Percentiles rank a stretch among this genome's conserved stretches.
These are phyloP conservation scores for Heterobasidion annosum DNA, from an alignment of 1,284 basidiomycete species.

Conservation along the genomic window DNA sequence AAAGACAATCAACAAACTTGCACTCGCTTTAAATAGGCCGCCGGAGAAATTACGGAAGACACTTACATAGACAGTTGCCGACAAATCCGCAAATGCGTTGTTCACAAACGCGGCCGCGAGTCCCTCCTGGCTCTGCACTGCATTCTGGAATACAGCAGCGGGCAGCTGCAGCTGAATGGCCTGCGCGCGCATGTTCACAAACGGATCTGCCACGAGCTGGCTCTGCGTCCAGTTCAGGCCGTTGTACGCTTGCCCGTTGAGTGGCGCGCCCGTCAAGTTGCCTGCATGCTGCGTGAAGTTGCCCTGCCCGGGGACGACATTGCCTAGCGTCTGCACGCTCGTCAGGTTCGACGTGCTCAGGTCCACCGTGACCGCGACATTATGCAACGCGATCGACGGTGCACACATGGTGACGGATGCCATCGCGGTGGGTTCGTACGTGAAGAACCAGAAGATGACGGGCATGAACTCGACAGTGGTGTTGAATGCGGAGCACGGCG, in stretches of 20 bases:
- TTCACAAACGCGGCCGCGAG: constrained; percentile 28
- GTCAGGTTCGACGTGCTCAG: constrained; percentile 22
- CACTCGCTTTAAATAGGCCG: background rate
- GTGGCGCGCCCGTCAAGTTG: constrained; percentile 32
- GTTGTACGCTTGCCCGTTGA: constrained; percentile 39
- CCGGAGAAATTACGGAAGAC: background rate
- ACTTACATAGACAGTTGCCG: constrained; percentile 38
- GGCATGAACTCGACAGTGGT: constrained; percentile 25
- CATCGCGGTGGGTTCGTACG: constrained; percentile 23
- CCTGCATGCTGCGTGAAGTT: constrained; percentile 29
- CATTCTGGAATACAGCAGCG: constrained; percentile 39
- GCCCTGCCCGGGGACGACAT: constrained; percentile 16
- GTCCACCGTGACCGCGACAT: constrained; percentile 22
- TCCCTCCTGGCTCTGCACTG: constrained; percentile 26
- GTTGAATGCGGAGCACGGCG: constrained; percentile 5
- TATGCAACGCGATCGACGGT: constrained; percentile 30
- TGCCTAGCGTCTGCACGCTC: constrained; percentile 25
- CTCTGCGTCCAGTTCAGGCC: constrained; percentile 34
- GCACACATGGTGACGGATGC: constrained; percentile 37
- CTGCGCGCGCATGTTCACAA: constrained; percentile 22
- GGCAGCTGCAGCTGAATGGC: constrained; percentile 39
- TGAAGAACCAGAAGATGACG: constrained; percentile 51
- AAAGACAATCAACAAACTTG: background rate
- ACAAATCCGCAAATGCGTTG: constrained; percentile 27
- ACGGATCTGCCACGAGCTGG: constrained; percentile 23